A percentile compares a stretch with the other conserved stretches of the same genome.
These are phyloP conservation scores for Pestalotiopsis sp. DNA, from an alignment of 2,329 filamentous ascomycete genomes.

Conservation along the genomic window DNA sequence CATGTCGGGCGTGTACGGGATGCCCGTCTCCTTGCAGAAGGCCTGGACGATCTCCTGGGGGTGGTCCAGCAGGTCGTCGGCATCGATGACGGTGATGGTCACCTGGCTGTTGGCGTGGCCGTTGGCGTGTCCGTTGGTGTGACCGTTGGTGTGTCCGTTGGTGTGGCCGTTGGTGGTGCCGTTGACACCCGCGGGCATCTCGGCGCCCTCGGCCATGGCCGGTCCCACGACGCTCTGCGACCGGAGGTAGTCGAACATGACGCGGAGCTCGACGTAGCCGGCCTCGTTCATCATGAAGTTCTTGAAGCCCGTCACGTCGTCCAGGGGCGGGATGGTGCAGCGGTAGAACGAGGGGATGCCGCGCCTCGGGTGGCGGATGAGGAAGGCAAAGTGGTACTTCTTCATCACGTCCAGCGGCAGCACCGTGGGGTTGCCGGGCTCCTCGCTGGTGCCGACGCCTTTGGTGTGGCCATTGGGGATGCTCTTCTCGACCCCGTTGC, in stretches of 20 bases:
- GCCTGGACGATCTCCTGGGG: conserved; percentile 74
- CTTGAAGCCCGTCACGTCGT: conserved; percentile 80
- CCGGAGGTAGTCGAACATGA: conserved; percentile 83
- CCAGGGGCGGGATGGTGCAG: conserved; percentile 87
- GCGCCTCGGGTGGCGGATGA: conserved; percentile 92
- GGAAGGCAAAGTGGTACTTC: conserved; percentile 91
- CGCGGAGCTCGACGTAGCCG: conserved; percentile 86
- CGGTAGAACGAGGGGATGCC: conserved; percentile 94
- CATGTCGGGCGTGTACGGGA: conserved; percentile 79
- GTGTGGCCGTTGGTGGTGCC: conserved; percentile 30
- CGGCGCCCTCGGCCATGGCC: conserved; percentile 50
- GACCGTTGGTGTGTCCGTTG: conserved; percentile 34
- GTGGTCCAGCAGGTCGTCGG: conserved; percentile 89
- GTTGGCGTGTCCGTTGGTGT: conserved; percentile 34
- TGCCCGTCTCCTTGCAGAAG: conserved; percentile 80
- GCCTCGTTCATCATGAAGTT: conserved; percentile 87
- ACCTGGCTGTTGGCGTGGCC: conserved; percentile 54
- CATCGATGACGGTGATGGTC: conserved; percentile 85
- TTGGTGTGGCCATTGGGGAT: conserved; percentile 50
- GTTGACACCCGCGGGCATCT: conserved; percentile 22
- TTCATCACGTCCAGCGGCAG: conserved; percentile 74
- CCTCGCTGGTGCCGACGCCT: conserved; percentile 31
- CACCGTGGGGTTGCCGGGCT: conserved; percentile 81
- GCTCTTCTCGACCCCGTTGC: conserved; percentile 34
- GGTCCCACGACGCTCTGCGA: conserved; percentile 71